phyloP scores from a whole-genome alignment of 139 green algal species.

The Coelastrella sp. region DNA sequence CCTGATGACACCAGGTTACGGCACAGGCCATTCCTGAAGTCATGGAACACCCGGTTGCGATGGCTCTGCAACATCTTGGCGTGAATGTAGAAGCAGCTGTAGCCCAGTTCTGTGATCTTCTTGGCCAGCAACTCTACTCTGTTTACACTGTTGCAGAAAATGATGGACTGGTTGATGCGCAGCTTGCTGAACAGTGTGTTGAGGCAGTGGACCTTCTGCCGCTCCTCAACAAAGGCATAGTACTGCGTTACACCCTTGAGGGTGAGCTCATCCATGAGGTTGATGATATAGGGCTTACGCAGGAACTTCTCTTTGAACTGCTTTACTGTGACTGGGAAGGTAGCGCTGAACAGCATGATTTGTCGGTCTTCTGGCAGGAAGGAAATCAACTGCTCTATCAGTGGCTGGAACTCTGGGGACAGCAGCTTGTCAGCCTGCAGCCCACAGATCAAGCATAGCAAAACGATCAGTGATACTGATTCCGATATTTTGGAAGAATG shows the following conservation, averaged over 20 bases:
- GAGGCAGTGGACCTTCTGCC: conserved; percentile 95
- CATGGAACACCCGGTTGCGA: conserved; percentile 99
- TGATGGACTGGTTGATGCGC: conserved; percentile 99
- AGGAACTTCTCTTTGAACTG: conserved; percentile 98
- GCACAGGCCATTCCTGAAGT: conserved; percentile 99
- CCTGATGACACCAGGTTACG: conserved; percentile 97
- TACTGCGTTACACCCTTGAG: conserved; percentile 97
- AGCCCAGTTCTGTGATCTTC: conserved; percentile 99
- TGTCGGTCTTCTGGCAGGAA: conserved; percentile 89
- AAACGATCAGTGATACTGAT: not conserved
- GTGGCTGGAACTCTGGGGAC: conserved; percentile 96
- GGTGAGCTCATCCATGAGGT: conserved; percentile 99
- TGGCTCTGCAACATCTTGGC: conserved; percentile 99
- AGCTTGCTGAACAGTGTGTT: conserved; percentile 97
- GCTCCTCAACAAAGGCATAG: conserved; percentile 99
- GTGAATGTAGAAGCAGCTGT: conserved; percentile 99
- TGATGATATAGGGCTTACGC: conserved; percentile 96
- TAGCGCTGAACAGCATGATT: conserved; percentile 98
- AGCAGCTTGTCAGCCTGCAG: conserved; percentile 95
- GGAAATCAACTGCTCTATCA: conserved; percentile 96
- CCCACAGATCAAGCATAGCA: not conserved
- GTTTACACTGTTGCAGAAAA: conserved; percentile 99
- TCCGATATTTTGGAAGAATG: too few species aligned
- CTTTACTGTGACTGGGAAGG: conserved; percentile 99
- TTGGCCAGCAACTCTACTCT: conserved; percentile 98